phyloP scores from a whole-genome alignment of 139 green algal species.

The Chlamydomonas sp. region DNA sequence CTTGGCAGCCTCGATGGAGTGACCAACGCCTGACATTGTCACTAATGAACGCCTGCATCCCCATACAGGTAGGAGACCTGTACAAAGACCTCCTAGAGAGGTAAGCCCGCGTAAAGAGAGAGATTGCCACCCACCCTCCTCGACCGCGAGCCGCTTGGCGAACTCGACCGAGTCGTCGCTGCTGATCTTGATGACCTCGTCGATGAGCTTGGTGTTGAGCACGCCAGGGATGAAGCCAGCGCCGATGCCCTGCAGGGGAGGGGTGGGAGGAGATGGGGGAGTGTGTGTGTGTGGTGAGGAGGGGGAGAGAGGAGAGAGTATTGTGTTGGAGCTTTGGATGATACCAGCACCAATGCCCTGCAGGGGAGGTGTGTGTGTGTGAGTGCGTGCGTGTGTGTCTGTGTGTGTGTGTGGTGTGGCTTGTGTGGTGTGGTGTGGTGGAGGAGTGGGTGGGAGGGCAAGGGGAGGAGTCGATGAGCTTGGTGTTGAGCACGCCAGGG shows the following conservation, averaged over 20 bases:
- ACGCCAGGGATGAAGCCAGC: conserved; percentile 92
- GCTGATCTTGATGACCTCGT: conserved; percentile 35
- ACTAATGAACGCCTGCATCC: no score
- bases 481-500: not conserved
- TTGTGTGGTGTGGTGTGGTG: not conserved
- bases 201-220: conserved; percentile 53
- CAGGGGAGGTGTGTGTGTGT: not conserved
- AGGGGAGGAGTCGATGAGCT: not conserved
- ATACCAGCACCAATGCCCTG: no score
- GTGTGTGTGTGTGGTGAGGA: not conserved
- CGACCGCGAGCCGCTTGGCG: conserved; percentile 67
- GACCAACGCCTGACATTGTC: no score
- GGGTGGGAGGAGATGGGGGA: not conserved
- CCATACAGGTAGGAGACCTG: no score
- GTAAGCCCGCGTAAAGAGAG: no score
- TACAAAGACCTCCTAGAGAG: no score
- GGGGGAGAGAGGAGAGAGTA: not conserved
- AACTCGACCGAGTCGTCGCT: conserved; percentile 76
- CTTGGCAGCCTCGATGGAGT: no score
- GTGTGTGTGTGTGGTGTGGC: not conserved
- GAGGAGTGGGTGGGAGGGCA: not conserved
- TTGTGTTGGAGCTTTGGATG: no score
- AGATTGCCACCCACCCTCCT: no score
- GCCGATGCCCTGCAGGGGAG: conserved; percentile 65
- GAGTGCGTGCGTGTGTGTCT: not conserved